Conservation (phyloP, 371 early-diverging fungal species). For the Lichtheimia corymbifera region DNA sequence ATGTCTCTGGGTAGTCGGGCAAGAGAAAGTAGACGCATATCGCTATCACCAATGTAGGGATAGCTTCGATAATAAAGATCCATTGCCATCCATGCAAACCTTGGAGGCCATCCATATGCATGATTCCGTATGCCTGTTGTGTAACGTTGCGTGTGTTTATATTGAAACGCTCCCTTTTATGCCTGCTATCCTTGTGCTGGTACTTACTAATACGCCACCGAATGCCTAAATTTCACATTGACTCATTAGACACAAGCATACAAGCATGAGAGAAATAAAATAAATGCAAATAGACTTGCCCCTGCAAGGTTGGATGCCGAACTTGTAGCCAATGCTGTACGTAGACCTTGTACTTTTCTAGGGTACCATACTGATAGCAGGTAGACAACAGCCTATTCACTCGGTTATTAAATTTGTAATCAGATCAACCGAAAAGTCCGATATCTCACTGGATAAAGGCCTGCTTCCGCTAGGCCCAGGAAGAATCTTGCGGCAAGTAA, state of each 20-base stretch:
- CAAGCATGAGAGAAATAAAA: neutral
- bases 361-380: slow-evolving; percentile 53
- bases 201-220: slow-evolving; percentile 43
- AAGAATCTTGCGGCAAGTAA: slow-evolving; percentile 66
- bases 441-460: slow-evolving; percentile 23
- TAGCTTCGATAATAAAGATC: slow-evolving; percentile 78
- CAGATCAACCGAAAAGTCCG: neutral
- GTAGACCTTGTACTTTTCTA: slow-evolving; percentile 67
- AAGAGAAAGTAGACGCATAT: slow-evolving; percentile 58
- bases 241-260: slow-evolving; percentile 6
- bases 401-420: neutral
- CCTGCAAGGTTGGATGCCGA: slow-evolving; percentile 68
- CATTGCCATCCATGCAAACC: slow-evolving; percentile 59
- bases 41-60: slow-evolving; percentile 66
- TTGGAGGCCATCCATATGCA: slow-evolving; percentile 56
- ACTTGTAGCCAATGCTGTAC: slow-evolving; percentile 63
- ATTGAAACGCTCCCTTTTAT: no score
- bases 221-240: slow-evolving; percentile 30
- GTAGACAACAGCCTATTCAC: slow-evolving; percentile 36
- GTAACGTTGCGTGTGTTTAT: neutral
- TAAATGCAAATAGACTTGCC: slow-evolving; percentile 26
- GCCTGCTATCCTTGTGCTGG: no score
- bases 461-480: slow-evolving; percentile 65
- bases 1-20: slow-evolving; percentile 73
- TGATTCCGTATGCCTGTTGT: slow-evolving; percentile 46